These are phyloP conservation scores for Fulvia fulva DNA, from an alignment of 2,329 filamentous ascomycete species.

Conservation along the genomic window DNA sequence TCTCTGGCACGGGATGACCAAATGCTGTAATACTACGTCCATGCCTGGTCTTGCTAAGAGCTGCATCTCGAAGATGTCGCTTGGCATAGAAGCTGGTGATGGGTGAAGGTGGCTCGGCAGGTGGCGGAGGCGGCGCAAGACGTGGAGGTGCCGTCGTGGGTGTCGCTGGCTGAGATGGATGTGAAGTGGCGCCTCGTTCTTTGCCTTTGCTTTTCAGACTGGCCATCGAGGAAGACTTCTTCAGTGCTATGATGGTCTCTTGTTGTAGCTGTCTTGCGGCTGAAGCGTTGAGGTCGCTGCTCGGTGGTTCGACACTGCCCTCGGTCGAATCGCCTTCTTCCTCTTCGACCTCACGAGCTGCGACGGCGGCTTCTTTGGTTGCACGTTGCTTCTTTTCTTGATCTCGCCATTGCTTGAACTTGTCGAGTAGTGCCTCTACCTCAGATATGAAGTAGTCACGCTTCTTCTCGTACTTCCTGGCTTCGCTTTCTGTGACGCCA, in stretches of 20 bases:
- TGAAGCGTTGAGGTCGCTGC: slow-evolving; percentile 66
- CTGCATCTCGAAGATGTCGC: slow-evolving; percentile 72
- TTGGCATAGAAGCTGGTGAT: slow-evolving; percentile 84
- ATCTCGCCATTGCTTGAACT: slow-evolving; percentile 82
- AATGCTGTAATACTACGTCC: slow-evolving; percentile 72
- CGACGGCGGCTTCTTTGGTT: slow-evolving; percentile 65
- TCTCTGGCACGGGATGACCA: slow-evolving; percentile 74
- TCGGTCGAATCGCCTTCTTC: slow-evolving; percentile 38
- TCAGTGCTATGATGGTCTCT: slow-evolving; percentile 58
- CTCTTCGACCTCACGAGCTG: slow-evolving; percentile 43
- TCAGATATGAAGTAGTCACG: slow-evolving; percentile 80
- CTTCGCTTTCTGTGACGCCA: slow-evolving; percentile 76
- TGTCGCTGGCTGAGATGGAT: slow-evolving; percentile 14
- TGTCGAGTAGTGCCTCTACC: slow-evolving; percentile 75
- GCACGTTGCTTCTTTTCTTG: slow-evolving; percentile 81
- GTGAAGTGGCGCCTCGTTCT: slow-evolving; percentile 21
- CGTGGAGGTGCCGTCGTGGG: slow-evolving; percentile 15
- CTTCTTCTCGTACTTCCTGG: slow-evolving; percentile 81
- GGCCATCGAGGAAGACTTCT: slow-evolving; percentile 21
- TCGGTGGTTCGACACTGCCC: slow-evolving; percentile 52
- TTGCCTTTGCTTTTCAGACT: slow-evolving; percentile 35
- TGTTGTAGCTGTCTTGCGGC: slow-evolving; percentile 72
- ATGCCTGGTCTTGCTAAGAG: slow-evolving; percentile 68
- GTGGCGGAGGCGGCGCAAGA: slow-evolving; percentile 29
- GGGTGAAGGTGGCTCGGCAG: slow-evolving; percentile 38